These are phyloP conservation scores for Quercus suber DNA, from an alignment of 306 rosid species.

Conservation along the genomic window DNA sequence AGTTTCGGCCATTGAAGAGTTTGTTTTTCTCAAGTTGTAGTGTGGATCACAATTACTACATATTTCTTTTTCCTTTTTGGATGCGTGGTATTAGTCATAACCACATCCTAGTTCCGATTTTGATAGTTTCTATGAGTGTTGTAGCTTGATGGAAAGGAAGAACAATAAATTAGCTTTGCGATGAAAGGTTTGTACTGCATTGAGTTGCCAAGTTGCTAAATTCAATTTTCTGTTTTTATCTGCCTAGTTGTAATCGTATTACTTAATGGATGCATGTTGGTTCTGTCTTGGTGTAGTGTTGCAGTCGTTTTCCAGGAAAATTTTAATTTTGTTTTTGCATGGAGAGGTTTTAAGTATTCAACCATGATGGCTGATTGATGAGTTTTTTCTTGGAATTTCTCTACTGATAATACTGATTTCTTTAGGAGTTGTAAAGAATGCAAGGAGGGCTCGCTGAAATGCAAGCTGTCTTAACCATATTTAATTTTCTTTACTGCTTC, in stretches of 20 bases:
- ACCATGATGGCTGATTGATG: too few species aligned
- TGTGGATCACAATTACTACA: constrained; percentile 2
- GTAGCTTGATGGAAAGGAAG: constrained; percentile 21
- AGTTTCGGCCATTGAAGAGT: constrained; percentile 83
- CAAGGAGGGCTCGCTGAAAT: too few species aligned
- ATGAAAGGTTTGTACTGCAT: not conserved
- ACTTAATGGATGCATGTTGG: not conserved
- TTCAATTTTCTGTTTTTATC: not conserved
- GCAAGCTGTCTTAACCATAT: not conserved
- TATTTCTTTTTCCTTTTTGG: not conserved
- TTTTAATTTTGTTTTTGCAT: too few species aligned
- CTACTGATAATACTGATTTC: too few species aligned
- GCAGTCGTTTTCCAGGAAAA: not conserved
- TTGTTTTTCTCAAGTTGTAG: constrained; percentile 90
- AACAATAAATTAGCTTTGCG: constrained; percentile 36
- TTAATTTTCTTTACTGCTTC: not conserved
- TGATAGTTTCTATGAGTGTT: constrained; percentile 24
- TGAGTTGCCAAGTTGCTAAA: not conserved
- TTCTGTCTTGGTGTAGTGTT: not conserved
- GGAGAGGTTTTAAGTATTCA: too few species aligned
- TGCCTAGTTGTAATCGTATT: not conserved
- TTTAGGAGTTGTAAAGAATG: too few species aligned
- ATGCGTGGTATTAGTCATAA: constrained; percentile 26
- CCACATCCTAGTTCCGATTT: constrained; percentile 31
- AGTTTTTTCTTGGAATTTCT: too few species aligned